Evolutionary conservation across 805 yeast genomes (phyloP), one percentile per base, ranked within the genome.

Genomic region (Myxozyma lipomycoides): DNA sequence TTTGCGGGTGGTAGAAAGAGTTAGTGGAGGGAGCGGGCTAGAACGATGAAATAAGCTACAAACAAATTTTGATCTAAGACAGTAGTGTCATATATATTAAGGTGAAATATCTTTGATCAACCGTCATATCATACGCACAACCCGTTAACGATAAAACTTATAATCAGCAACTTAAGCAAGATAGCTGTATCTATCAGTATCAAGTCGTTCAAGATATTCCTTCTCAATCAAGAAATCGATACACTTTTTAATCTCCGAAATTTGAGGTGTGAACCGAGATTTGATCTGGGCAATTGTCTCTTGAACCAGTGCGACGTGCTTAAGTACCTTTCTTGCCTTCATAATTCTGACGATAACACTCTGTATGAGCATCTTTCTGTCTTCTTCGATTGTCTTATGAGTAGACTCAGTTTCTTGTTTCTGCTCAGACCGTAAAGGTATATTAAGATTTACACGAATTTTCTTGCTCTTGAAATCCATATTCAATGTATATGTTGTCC

Each of bases 341-440:
- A 91, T 93, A 64, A 91, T 86, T 62, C 98, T 78, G 36, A 91
- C 98, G 69, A 93, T 88, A 63, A 95, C 86, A 1, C 98, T 96
- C 64, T 88, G 86, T 61, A 93, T 74, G 70, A 83, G 83, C 64
- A 85, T 81, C 69, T 84, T 84, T 65, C 96, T 79, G 54, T 89
- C 89, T 62, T 88, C 93, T 62, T 83, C 88, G 43, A 91, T 81
- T 64, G 89, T 95, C 66, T 80, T 82, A 59, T 79, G 83, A 2
- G 89, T 78, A 51, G 84, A 88, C 32, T 81, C 87, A 30, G 77
- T 73, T 59, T 87, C 96, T 55, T 77, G 84, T 60, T 76, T 78
- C 45, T 78, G 77, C 60, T 83, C 90, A 26, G 75, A 70, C 61
- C 69, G 67, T 78, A 71, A 74, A 70, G 70, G 78, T 76, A 77